phyloP scores from a whole-genome alignment of 192 early-diverging fungal genomes.

The Diversispora epigaea region DNA sequence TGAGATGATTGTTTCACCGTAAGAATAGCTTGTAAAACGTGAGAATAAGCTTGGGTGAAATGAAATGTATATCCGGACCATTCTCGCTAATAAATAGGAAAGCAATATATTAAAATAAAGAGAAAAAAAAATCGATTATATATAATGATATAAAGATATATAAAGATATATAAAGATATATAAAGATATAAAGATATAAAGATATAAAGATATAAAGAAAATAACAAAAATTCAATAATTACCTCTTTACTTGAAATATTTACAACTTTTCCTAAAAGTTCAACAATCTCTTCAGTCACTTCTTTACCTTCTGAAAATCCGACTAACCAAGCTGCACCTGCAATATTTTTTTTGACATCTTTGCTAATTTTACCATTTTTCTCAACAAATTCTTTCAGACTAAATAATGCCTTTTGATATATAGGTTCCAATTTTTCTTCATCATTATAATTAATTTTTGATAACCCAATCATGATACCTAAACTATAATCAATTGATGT shows the following conservation, averaged over 20 bases:
- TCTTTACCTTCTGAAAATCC: not conserved
- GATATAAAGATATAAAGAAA: not conserved
- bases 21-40: slow-evolving; percentile 25
- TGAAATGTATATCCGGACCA: slow-evolving; percentile 34
- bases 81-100: slow-evolving; percentile 27
- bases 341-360: not conserved
- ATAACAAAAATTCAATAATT: not conserved
- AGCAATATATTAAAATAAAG: no score
- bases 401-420: slow-evolving; percentile 16
- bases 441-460: slow-evolving; percentile 29
- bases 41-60: slow-evolving; percentile 33
- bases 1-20: slow-evolving; percentile 1
- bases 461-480: slow-evolving; percentile 40
- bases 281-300: slow-evolving; percentile 20
- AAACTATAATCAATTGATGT: slow-evolving; percentile 32
- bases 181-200: slow-evolving; percentile 9
- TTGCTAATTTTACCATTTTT: not conserved
- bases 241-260: slow-evolving; percentile 28
- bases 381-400: slow-evolving; percentile 23
- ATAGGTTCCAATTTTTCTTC: not conserved
- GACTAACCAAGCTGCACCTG: slow-evolving; percentile 25
- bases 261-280: slow-evolving; percentile 32
- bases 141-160: slow-evolving; percentile 6
- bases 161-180: not conserved
- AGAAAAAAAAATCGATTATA: not conserved